These are phyloP conservation scores for Exophiala xenobiotica DNA, from an alignment of 2,329 filamentous ascomycete species.

Conservation along the genomic window DNA sequence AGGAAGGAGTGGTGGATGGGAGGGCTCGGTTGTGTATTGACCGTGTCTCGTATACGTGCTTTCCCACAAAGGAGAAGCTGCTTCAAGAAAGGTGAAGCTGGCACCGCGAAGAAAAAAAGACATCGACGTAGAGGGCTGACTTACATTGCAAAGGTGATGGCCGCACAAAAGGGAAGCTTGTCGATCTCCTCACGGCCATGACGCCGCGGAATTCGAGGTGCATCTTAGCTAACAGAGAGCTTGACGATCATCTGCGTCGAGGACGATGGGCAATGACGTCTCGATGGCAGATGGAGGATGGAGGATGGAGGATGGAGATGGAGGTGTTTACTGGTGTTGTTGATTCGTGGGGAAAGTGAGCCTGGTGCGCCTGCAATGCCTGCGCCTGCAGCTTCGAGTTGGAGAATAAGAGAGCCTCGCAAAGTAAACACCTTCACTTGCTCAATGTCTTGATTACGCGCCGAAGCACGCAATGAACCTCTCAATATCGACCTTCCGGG, in stretches of 20 bases:
- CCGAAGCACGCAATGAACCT: conserved; percentile 35
- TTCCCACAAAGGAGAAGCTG: too few relatives aligned
- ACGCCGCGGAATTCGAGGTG: not conserved
- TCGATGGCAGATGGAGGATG: not conserved
- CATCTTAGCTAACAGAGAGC: not conserved
- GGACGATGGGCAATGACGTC: not conserved
- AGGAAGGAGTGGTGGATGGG: too few relatives aligned
- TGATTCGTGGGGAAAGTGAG: not conserved
- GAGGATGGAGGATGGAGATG: too few relatives aligned
- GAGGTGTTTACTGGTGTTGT: not conserved
- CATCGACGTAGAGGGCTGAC: not conserved
- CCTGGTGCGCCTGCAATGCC: not conserved
- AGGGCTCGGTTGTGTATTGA: too few relatives aligned
- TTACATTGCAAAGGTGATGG: not conserved
- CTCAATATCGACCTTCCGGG: conserved; percentile 33
- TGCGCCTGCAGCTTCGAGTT: not conserved
- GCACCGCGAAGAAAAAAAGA: too few relatives aligned
- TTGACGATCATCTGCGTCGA: not conserved
- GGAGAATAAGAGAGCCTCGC: too few relatives aligned
- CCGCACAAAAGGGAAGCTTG: not conserved
- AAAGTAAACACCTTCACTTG: too few relatives aligned
- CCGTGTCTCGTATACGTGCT: too few relatives aligned
- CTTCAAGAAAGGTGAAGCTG: too few relatives aligned
- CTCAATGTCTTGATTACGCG: too few relatives aligned
- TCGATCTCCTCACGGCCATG: conserved; percentile 3